phyloP scores from a whole-genome alignment of 805 yeast genomes.

The Phaffomyces thermotolerans region DNA sequence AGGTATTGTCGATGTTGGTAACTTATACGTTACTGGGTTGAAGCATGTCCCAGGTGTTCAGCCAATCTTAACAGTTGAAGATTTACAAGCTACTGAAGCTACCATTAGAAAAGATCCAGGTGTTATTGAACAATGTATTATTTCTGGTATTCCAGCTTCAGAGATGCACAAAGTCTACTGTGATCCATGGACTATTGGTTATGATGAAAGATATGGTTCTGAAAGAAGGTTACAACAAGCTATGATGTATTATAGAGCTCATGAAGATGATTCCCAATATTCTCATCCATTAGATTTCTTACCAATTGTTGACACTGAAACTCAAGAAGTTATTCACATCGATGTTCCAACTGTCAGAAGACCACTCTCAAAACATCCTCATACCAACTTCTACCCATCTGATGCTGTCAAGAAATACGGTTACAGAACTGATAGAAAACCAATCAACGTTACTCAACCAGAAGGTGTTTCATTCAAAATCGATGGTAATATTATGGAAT shows the following conservation, averaged over 20 bases:
- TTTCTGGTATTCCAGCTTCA: conserved; percentile 58
- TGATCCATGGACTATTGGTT: conserved; percentile 68
- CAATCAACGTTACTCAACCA: conserved; percentile 69
- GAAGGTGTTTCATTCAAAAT: conserved; percentile 74
- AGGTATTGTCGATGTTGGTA: conserved; percentile 56
- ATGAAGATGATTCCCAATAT: conserved; percentile 71
- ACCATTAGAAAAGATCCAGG: conserved; percentile 62
- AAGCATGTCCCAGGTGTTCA: conserved; percentile 53
- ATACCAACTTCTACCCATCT: conserved; percentile 62
- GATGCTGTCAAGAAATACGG: conserved; percentile 57
- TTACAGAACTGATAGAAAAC: conserved; percentile 56
- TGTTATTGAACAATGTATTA: conserved; percentile 65
- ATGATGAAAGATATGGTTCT: conserved; percentile 74
- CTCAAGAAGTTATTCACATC: conserved; percentile 58
- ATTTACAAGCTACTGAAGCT: conserved; percentile 54
- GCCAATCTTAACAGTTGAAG: conserved; percentile 69
- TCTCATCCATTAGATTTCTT: conserved; percentile 68
- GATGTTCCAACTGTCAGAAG: conserved; percentile 74
- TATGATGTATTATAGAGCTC: conserved; percentile 65
- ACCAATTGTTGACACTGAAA: conserved; percentile 73
- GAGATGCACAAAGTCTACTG: conserved; percentile 45
- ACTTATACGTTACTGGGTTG: conserved; percentile 39
- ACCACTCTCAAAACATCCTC: conserved; percentile 60
- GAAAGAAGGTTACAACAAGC: conserved; percentile 74
- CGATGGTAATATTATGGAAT: conserved; percentile 60